These are phyloP conservation scores for Suhomyces chickasaworum DNA, from an alignment of 1,139 yeast genomes.

Conservation along the genomic window DNA sequence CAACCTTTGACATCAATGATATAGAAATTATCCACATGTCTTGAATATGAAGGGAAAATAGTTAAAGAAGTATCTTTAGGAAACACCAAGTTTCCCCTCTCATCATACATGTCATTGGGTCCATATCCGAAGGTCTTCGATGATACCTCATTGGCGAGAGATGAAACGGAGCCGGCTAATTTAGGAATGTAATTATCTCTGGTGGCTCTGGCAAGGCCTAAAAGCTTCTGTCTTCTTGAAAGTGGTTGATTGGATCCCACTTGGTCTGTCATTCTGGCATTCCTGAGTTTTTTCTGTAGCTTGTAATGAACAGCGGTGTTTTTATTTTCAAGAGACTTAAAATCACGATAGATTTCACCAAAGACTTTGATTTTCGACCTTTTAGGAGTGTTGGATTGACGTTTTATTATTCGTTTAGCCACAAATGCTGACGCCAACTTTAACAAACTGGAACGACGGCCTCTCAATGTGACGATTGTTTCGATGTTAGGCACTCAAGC, in stretches of 20 bases:
- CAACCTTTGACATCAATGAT: conserved; percentile 73
- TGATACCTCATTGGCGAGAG: conserved; percentile 51
- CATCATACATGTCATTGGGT: conserved; percentile 31
- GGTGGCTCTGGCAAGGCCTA: conserved; percentile 56
- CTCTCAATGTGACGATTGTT: conserved; percentile 18
- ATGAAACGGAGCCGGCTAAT: conserved; percentile 49
- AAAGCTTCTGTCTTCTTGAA: conserved; percentile 38
- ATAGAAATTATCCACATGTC: conserved; percentile 34
- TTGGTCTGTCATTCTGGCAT: conserved; percentile 12
- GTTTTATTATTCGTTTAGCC: conserved; percentile 19
- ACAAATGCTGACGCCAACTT: conserved; percentile 26
- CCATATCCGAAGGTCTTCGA: conserved; percentile 32
- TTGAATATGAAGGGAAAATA: conserved; percentile 67
- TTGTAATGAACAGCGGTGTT: not conserved
- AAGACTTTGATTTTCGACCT: conserved; percentile 22
- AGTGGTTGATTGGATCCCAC: conserved; percentile 9
- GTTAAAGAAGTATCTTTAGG: conserved; percentile 44
- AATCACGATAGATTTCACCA: conserved; percentile 29
- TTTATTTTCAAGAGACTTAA: conserved; percentile 21
- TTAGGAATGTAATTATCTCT: conserved; percentile 60
- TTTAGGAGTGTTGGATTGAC: conserved; percentile 7
- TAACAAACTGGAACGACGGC: conserved; percentile 11
- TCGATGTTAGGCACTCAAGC: not conserved
- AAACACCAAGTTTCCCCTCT: conserved; percentile 34
- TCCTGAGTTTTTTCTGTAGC: conserved; percentile 9